Base-by-base conservation (phyloP, 2,329 filamentous ascomycete species). In the Scytalidium sp. region DNA sequence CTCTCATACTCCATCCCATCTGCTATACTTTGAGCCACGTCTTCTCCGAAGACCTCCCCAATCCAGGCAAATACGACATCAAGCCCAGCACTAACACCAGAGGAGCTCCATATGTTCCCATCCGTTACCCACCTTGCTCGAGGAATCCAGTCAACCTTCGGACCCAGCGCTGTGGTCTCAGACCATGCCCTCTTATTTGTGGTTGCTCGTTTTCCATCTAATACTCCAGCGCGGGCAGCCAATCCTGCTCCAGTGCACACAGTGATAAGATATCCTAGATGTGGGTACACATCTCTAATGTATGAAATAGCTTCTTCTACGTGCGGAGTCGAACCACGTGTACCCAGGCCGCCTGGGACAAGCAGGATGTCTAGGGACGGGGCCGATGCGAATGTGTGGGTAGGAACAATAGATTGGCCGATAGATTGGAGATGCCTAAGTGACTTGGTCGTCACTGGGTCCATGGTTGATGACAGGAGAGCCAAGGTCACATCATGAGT, bases 191-290 rank as follows among this genome's bases (percentile, higher is more conserved):
- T 65, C 66, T 88, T 89, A 62, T 88, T 89, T 15, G 81, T 85
- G 3, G 86, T 89, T 3, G 83, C 86, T 15, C 73, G 68, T 52
- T 69, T 71, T 0, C 81, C 79, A 52, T 87, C 75, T 23, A 90
- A 63, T 2, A 87, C 64, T 0, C 85, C 84, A 0, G 83, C 70
- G 41, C 71, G 67, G 0, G 84, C 84, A 0, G 80, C 72, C 3
- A 87, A 64, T 2, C 76, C 76, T 3, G 80, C 73, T 0, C 85
- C 85, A 2, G 83, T 89, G 64, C 86, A 89, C 1, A 89, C 75
- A 0, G 83, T 85, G 41, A 89, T 70, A 11, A 86, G 59, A 55
- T 80, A 79, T 54, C 76, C 67, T 20, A 85, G 61, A 3, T 64
- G 65, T 0, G 76, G 73, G 57, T 72, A 79, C n/a, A 64, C 60